Percentiles rank a stretch among this genome's conserved stretches.
These are phyloP conservation scores for Bertia moriformis DNA, from an alignment of 2,329 filamentous ascomycete species.

Conservation along the genomic window DNA sequence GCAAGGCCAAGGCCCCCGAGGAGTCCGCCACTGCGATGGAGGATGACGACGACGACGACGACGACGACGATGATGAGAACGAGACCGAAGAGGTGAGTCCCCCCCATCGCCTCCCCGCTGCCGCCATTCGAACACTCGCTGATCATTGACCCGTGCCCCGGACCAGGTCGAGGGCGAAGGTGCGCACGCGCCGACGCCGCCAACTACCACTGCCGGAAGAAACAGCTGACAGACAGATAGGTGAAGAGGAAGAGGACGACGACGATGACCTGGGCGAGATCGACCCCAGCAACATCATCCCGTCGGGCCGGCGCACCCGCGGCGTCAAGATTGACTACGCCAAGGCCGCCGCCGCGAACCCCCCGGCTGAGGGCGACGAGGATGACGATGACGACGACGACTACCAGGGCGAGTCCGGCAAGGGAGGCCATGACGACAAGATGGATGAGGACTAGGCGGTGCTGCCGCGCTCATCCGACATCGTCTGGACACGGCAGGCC, in stretches of 20 bases:
- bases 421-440: constrained; percentile 14
- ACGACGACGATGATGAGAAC: constrained; percentile 59
- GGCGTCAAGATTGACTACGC: constrained; percentile 86
- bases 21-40: constrained; percentile 51
- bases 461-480: too few species aligned
- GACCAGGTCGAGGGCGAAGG: too few species aligned
- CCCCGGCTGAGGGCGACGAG: constrained; percentile 61
- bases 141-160: neutral
- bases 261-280: constrained; percentile 82
- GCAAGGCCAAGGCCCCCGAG: constrained; percentile 51
- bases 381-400: constrained; percentile 62
- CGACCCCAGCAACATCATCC: constrained; percentile 75
- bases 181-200: too few species aligned
- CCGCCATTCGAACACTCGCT: neutral
- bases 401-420: constrained; percentile 47
- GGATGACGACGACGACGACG: constrained; percentile 32
- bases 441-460: constrained; percentile 54
- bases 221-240: neutral
- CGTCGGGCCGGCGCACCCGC: constrained; percentile 71
- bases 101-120: neutral
- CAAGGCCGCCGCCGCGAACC: constrained; percentile 71
- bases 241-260: constrained; percentile 55
- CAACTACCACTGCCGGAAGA: too few species aligned
- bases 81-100: constrained; percentile 38
- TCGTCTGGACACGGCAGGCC: too few species aligned